Percentiles rank a stretch among this genome's conserved stretches.
These are phyloP conservation scores for Scenedesmus sp. DNA, from an alignment of 163 green algal species.

Conservation along the genomic window DNA sequence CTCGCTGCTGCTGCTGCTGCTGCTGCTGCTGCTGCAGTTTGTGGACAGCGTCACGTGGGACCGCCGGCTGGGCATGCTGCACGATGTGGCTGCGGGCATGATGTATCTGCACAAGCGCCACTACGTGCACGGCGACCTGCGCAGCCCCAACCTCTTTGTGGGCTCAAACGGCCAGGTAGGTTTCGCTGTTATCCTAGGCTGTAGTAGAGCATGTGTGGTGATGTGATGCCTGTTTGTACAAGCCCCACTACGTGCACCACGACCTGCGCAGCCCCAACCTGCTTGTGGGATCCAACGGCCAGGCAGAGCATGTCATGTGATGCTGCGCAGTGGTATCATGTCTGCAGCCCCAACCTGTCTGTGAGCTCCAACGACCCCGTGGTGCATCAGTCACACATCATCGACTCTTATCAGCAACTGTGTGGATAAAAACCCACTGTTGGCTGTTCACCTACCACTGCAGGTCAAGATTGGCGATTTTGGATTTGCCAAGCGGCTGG, in stretches of 20 bases:
- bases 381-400: no score
- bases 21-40: not conserved
- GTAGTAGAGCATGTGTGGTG: no score
- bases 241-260: constrained; percentile 60
- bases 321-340: no score
- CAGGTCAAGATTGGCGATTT: constrained; percentile 54
- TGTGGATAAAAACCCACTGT: no score
- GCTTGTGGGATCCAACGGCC: constrained; percentile 74
- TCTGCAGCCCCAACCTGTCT: constrained; percentile 72
- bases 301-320: no score
- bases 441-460: not conserved
- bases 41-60: not conserved
- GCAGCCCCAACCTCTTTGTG: constrained; percentile 78
- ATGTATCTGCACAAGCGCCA: constrained; percentile 9
- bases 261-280: constrained; percentile 78
- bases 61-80: constrained; percentile 54
- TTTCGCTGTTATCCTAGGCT: no score
- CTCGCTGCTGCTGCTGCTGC: not conserved
- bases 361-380: constrained; percentile 69
- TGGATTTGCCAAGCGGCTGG: constrained; percentile 40
- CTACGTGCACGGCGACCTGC: constrained; percentile 72
- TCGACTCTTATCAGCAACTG: no score
- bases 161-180: constrained; percentile 65
- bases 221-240: no score
- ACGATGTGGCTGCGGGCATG: constrained; percentile 67